These are phyloP conservation scores for Prunus mongolica DNA, from an alignment of 306 rosid species.

Conservation along the genomic window DNA sequence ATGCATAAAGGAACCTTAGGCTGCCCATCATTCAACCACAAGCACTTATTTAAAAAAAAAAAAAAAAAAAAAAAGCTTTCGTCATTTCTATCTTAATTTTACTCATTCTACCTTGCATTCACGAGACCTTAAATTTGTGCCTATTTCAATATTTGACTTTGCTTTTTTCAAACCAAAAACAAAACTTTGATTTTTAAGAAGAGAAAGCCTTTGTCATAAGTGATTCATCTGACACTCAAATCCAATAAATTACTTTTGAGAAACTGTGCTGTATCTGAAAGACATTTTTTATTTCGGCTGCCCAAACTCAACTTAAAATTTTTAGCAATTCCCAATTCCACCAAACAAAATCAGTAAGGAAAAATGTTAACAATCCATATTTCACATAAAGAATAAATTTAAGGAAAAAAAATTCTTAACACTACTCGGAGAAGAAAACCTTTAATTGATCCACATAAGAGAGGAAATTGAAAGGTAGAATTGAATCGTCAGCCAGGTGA, in stretches of 20 bases:
- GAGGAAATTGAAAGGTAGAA: slow-evolving; percentile 68
- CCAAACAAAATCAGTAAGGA: neutral
- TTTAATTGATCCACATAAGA: slow-evolving; percentile 75
- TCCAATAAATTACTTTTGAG: too few species aligned
- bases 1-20: neutral
- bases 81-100: neutral
- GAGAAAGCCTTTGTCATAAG: neutral
- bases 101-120: neutral
- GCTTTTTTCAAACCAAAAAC: too few species aligned
- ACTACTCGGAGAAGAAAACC: slow-evolving; percentile 29
- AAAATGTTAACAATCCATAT: neutral
- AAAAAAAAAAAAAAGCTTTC: too few species aligned
- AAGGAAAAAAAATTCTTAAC: neutral
- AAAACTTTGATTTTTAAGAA: neutral
- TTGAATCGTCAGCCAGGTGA: slow-evolving; percentile 69
- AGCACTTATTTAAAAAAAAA: neutral
- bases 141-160: neutral
- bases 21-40: neutral
- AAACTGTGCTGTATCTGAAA: neutral
- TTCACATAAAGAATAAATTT: neutral
- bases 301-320: neutral
- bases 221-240: neutral
- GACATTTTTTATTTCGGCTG: neutral
- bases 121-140: neutral
- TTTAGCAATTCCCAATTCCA: neutral